These are phyloP conservation scores for Amaranthus cruentus DNA, from an alignment of 148 eudicot species.

Conservation along the genomic window DNA sequence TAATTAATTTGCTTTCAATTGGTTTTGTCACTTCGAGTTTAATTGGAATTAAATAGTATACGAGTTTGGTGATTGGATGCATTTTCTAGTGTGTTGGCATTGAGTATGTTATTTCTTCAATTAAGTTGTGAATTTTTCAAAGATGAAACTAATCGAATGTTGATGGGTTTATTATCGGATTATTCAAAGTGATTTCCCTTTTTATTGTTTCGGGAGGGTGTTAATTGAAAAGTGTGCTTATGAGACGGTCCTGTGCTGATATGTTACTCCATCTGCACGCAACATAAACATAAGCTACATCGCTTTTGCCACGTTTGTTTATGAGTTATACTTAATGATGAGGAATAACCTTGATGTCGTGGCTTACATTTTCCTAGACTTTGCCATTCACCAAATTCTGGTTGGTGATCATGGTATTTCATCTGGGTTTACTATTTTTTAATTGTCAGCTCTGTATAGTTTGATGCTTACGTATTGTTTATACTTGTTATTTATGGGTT, in stretches of 20 bases:
- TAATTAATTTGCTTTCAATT: too few relatives aligned
- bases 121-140: not conserved
- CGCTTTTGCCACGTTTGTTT: not conserved
- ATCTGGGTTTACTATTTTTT: not conserved
- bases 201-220: not conserved
- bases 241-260: slow-evolving; percentile 24
- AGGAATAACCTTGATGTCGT: slow-evolving; percentile 1
- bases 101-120: not conserved
- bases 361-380: not conserved
- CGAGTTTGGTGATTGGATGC: too few relatives aligned
- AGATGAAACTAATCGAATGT: not conserved
- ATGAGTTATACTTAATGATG: not conserved
- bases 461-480: not conserved
- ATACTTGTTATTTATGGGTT: not conserved
- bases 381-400: not conserved
- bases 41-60: too few relatives aligned
- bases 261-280: slow-evolving; percentile 18
- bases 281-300: slow-evolving; percentile 23
- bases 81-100: not conserved
- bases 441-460: not conserved
- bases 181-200: not conserved
- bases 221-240: slow-evolving; percentile 4
- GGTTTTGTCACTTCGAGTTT: too few relatives aligned
- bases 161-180: not conserved
- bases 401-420: not conserved